These are phyloP conservation scores for Lachnellula occidentalis DNA, from an alignment of 2,329 filamentous ascomycete species.

Conservation along the genomic window DNA sequence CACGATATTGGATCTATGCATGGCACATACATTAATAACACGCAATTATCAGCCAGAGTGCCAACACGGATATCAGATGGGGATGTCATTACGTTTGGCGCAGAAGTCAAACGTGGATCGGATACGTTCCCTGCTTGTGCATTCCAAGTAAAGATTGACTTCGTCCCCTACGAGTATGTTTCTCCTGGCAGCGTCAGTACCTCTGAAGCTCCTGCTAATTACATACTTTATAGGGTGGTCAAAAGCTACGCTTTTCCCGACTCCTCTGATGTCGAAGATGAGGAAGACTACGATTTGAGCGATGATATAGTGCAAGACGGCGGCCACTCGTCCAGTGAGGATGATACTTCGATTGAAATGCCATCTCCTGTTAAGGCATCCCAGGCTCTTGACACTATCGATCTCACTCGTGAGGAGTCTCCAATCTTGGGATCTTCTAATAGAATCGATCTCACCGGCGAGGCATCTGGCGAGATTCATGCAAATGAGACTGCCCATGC, in stretches of 20 bases:
- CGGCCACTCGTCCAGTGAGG: conserved; percentile 21
- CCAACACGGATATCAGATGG: conserved; percentile 31
- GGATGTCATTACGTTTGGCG: conserved; percentile 41
- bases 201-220: not conserved
- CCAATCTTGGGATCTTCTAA: conserved; percentile 6
- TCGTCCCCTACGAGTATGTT: conserved; percentile 26
- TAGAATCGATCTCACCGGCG: conserved; percentile 16
- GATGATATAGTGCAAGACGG: conserved; percentile 20
- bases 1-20: conserved; percentile 56
- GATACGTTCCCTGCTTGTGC: conserved; percentile 34
- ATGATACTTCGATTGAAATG: conserved; percentile 24
- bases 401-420: conserved; percentile 29
- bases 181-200: not conserved
- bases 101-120: conserved; percentile 42
- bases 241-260: conserved; percentile 25
- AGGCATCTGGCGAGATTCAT: conserved; percentile 2
- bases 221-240: conserved; percentile 10
- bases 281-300: conserved; percentile 25
- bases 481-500: conserved; percentile 7
- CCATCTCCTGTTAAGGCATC: conserved; percentile 14
- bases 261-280: conserved; percentile 27
- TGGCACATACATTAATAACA: conserved; percentile 51
- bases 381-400: conserved; percentile 22
- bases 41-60: conserved; percentile 32
- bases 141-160: conserved; percentile 24